Evolutionary conservation across 352 stramenopile species (phyloP).

Genomic region (Thalassiosira allenii): DNA sequence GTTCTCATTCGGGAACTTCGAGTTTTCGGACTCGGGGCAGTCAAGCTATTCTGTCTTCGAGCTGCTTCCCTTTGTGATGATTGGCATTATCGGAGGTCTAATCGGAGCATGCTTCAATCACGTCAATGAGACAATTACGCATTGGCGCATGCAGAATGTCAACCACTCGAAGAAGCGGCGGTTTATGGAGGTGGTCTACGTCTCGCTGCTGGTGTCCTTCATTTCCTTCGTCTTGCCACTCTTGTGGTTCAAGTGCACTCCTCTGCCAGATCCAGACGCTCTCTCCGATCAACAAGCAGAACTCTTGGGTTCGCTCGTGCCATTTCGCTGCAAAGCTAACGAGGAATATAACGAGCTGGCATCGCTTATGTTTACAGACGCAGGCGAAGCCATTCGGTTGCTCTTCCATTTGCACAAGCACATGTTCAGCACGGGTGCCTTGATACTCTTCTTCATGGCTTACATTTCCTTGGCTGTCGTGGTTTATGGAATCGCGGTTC

Average conservation of each 20-base stretch:
- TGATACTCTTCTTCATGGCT: conserved; percentile 96
- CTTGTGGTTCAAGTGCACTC: conserved; percentile 86
- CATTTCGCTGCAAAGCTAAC: conserved; percentile 92
- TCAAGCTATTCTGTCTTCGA: conserved; percentile 92
- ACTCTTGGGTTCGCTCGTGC: conserved; percentile 89
- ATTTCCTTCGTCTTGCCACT: conserved; percentile 87
- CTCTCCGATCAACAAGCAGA: conserved; percentile 89
- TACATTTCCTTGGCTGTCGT: conserved; percentile 92
- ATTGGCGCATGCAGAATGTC: conserved; percentile 87
- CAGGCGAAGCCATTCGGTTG: conserved; percentile 93
- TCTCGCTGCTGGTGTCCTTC: conserved; percentile 82
- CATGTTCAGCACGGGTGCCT: conserved; percentile 93
- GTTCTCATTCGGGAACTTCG: conserved; percentile 92
- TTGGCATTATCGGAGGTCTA: conserved; percentile 96
- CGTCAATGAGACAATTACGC: conserved; percentile 92
- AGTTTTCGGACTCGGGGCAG: conserved; percentile 63
- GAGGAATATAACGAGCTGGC: conserved; percentile 98
- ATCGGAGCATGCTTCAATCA: conserved; percentile 97
- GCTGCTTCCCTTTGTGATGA: conserved; percentile 94
- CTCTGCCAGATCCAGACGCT: conserved; percentile 88
- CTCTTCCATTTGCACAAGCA: conserved; percentile 95
- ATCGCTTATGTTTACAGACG: conserved; percentile 95
- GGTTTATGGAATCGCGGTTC: conserved; percentile 97
- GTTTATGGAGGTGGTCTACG: conserved; percentile 74
- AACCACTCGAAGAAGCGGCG: conserved; percentile 73